These are phyloP conservation scores for Blastobotrys persicus DNA, from an alignment of 1,139 yeast genomes.

Conservation along the genomic window DNA sequence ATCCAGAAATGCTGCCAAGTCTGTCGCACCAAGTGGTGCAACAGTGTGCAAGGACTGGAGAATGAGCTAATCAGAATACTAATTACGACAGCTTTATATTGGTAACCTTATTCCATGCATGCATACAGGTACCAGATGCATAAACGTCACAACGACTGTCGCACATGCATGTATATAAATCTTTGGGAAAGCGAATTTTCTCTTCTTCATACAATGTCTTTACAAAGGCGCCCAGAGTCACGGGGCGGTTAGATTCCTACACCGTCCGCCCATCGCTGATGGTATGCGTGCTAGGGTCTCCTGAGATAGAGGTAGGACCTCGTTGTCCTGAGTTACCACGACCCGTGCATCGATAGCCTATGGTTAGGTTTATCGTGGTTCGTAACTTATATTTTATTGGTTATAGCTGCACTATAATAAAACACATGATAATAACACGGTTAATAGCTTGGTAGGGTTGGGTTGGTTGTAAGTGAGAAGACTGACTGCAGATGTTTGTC, in stretches of 20 bases:
- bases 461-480: no score
- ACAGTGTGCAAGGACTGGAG: no score
- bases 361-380: conserved; percentile 3
- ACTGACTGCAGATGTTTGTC: neutral
- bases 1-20: no score
- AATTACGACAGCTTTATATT: no score
- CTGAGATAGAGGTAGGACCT: conserved; percentile 3
- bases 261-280: conserved; percentile 8
- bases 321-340: conserved; percentile 8
- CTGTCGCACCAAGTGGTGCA: no score
- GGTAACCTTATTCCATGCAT: no score
- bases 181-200: conserved; percentile 1
- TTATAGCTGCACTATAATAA: no score
- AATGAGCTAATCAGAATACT: no score
- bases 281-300: conserved; percentile 9
- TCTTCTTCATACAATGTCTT: neutral
- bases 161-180: neutral
- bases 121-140: no score
- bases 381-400: conserved; percentile 9
- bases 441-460: no score
- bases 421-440: no score
- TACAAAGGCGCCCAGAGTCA: conserved; percentile 2
- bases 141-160: neutral
- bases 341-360: conserved; percentile 4
- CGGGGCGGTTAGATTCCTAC: conserved; percentile 8